Evolutionary conservation across 2,329 filamentous ascomycete species (phyloP).

Genomic region (Aspergillus eucalypticola): DNA sequence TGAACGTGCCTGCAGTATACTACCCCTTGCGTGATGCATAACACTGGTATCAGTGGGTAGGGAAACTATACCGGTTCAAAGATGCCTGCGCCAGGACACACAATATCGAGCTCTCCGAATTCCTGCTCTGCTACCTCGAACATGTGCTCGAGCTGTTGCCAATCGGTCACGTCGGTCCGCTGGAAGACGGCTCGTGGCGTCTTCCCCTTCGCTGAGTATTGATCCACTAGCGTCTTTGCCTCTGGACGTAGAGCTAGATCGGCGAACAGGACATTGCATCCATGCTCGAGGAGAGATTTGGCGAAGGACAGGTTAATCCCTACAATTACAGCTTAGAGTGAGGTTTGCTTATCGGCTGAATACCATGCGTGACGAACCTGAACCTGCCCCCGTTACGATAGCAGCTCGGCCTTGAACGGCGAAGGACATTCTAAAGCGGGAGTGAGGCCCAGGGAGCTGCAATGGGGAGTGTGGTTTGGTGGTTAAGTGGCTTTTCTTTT

Average conservation of each 20-base stretch:
- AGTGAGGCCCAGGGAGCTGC: background rate
- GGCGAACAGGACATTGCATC: constrained; percentile 50
- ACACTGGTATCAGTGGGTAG: background rate
- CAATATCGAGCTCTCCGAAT: constrained; percentile 51
- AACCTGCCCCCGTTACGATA: constrained; percentile 58
- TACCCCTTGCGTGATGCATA: background rate
- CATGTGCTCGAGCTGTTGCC: constrained; percentile 51
- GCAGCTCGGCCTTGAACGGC: constrained; percentile 51
- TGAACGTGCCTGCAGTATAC: background rate
- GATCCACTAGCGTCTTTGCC: constrained; percentile 43
- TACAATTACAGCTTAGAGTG: constrained; percentile 19
- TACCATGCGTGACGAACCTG: constrained; percentile 40
- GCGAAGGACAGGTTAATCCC: constrained; percentile 51
- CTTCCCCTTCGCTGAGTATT: constrained; percentile 32
- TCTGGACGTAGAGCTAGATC: constrained; percentile 49
- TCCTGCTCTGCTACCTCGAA: constrained; percentile 51
- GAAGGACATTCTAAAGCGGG: constrained; percentile 33
- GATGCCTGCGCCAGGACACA: constrained; percentile 50
- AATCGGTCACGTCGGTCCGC: constrained; percentile 51
- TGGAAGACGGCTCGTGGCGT: constrained; percentile 45
- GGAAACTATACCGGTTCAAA: constrained; percentile 42
- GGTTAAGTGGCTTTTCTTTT: background rate
- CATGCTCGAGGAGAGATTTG: constrained; percentile 45
- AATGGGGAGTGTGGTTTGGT: background rate
- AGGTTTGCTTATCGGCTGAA: background rate